A percentile compares a stretch with the other conserved stretches of the same genome.
Evolutionary conservation across 2,329 filamentous ascomycete genomes (phyloP).

Genomic region (Emergomyces orientalis): DNA sequence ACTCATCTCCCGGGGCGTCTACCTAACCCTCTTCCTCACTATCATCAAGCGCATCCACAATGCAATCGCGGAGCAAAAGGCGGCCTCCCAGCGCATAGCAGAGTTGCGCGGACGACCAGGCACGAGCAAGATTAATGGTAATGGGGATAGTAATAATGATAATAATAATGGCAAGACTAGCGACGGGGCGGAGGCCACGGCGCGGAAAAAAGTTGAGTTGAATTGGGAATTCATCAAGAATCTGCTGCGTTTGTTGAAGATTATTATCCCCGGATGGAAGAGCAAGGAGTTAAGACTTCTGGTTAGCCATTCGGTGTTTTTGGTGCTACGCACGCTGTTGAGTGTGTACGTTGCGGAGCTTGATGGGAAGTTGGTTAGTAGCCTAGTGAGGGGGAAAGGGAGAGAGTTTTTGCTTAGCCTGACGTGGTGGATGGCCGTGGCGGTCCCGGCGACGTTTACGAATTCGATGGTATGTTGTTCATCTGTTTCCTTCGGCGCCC

Average conservation of each 20-base stretch:
- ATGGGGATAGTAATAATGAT: neutral
- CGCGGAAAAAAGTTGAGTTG: conserved; percentile 74
- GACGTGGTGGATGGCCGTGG: conserved; percentile 98
- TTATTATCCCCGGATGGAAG: conserved; percentile 82
- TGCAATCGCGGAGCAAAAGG: conserved; percentile 88
- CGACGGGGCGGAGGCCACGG: conserved; percentile 22
- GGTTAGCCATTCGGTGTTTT: conserved; percentile 84
- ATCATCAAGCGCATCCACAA: conserved; percentile 80
- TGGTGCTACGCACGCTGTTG: conserved; percentile 82
- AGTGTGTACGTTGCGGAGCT: conserved; percentile 93
- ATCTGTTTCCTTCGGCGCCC: neutral
- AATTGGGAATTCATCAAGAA: conserved; percentile 80
- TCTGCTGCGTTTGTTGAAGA: conserved; percentile 65
- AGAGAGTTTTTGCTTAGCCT: conserved; percentile 81
- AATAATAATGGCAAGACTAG: conserved; percentile 20
- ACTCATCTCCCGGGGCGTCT: conserved; percentile 72
- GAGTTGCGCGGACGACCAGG: conserved; percentile 48
- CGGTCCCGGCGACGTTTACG: conserved; percentile 90
- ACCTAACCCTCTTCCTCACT: conserved; percentile 70
- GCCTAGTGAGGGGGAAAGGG: conserved; percentile 79
- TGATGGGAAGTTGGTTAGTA: conserved; percentile 88
- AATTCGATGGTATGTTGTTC: conserved; percentile 76
- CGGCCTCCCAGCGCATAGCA: conserved; percentile 61
- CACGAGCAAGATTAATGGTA: conserved; percentile 27
- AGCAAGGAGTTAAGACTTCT: conserved; percentile 81